Conservation (phyloP, 345 rosid species). For the Anacardium occidentale region DNA sequence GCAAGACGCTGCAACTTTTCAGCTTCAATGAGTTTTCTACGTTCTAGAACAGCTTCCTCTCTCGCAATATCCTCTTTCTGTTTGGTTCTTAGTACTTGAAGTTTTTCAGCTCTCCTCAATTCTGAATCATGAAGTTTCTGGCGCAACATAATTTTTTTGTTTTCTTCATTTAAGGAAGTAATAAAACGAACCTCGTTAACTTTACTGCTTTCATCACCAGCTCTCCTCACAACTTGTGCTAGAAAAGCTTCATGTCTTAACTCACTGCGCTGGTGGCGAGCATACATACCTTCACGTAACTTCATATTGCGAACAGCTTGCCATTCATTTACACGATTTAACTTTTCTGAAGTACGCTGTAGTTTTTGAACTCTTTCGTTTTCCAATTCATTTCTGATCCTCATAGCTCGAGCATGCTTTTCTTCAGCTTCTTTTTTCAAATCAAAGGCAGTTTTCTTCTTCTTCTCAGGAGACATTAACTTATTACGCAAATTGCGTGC, state of each 20-base stretch:
- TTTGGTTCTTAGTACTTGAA: conserved; percentile 61
- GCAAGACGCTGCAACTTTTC: conserved; percentile 79
- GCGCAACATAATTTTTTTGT: conserved; percentile 70
- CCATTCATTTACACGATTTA: conserved; percentile 74
- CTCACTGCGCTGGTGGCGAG: conserved; percentile 74
- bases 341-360: conserved; percentile 73
- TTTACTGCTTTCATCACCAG: conserved; percentile 85
- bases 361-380: conserved; percentile 72
- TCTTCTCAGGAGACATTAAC: conserved; percentile 75
- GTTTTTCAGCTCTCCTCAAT: conserved; percentile 74
- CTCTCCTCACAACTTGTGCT: conserved; percentile 77
- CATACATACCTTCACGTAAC: conserved; percentile 74
- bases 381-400: conserved; percentile 72
- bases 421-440: conserved; percentile 73
- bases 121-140: conserved; percentile 78
- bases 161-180: conserved; percentile 77
- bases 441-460: conserved; percentile 68
- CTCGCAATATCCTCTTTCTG: conserved; percentile 77
- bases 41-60: conserved; percentile 79
- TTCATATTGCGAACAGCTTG: conserved; percentile 71
- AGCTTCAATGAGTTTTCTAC: conserved; percentile 73
- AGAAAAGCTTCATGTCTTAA: conserved; percentile 78
- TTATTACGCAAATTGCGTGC: conserved; percentile 63
- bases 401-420: conserved; percentile 74
- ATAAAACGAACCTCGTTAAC: conserved; percentile 82